These are phyloP conservation scores for Wickerhamomyces rabaulensis DNA, from an alignment of 805 yeast species.

Conservation along the genomic window DNA sequence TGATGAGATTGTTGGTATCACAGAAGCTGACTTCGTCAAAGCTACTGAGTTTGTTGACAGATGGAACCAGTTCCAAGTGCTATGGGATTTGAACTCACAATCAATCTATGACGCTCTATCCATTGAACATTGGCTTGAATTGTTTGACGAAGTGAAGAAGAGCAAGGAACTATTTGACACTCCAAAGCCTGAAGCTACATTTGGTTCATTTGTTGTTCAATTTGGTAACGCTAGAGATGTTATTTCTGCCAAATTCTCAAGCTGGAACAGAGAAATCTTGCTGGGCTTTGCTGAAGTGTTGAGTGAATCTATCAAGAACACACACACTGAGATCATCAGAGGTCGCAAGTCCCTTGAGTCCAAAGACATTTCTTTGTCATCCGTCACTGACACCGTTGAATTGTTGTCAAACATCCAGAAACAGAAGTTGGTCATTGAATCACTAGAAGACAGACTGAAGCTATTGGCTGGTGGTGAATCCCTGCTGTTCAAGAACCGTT, in stretches of 20 bases:
- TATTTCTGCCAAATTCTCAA: conserved; percentile 48
- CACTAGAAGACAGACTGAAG: conserved; percentile 4
- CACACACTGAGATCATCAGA: conserved; percentile 28
- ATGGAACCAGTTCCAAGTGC: conserved; percentile 53
- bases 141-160: conserved; percentile 37
- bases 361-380: conserved; percentile 28
- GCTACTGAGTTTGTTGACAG: conserved; percentile 34
- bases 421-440: conserved; percentile 12
- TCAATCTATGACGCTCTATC: conserved; percentile 33
- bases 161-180: conserved; percentile 47
- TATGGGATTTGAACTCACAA: conserved; percentile 53
- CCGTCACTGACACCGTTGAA: conserved; percentile 32
- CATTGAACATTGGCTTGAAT: conserved; percentile 42
- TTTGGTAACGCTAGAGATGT: conserved; percentile 50
- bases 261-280: conserved; percentile 48
- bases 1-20: conserved; percentile 16
- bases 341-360: conserved; percentile 35
- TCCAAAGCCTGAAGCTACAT: conserved; percentile 30
- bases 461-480: conserved; percentile 28
- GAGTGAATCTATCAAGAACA: conserved; percentile 23
- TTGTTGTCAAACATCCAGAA: conserved; percentile 35
- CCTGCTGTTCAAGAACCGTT: conserved; percentile 37
- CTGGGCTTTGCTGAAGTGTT: conserved; percentile 36
- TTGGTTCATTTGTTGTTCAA: conserved; percentile 42
- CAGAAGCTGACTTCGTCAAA: conserved; percentile 28